Evolutionary conservation across 306 rosid genomes (phyloP).

Genomic region (Begonia peltatifolia): DNA sequence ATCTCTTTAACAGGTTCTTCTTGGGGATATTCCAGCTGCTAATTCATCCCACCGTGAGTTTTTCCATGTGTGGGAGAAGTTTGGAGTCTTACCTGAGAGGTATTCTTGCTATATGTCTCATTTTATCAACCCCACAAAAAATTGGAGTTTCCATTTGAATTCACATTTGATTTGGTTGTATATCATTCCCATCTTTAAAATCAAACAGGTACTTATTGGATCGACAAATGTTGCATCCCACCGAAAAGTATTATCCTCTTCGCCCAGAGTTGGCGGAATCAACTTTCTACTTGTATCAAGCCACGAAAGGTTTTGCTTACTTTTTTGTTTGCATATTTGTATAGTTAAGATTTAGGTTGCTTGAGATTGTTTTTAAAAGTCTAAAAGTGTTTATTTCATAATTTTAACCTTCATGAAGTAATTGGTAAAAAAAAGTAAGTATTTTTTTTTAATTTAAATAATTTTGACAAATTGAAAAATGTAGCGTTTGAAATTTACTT

Average conservation of each 20-base stretch:
- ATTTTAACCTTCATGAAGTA: not conserved
- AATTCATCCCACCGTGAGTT: slow-evolving; percentile 91
- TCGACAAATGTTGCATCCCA: slow-evolving; percentile 88
- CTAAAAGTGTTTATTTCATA: not conserved
- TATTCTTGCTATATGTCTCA: slow-evolving; percentile 4
- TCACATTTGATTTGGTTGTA: too few species aligned
- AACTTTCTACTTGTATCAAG: slow-evolving; percentile 91
- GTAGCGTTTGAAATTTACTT: too few species aligned
- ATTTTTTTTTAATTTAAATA: too few species aligned
- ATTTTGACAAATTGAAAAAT: too few species aligned
- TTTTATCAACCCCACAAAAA: too few species aligned
- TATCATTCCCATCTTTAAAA: slow-evolving; percentile 2
- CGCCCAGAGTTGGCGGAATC: slow-evolving; percentile 99
- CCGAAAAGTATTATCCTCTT: slow-evolving; percentile 87
- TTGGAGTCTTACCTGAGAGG: slow-evolving; percentile 94
- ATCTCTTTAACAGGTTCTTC: slow-evolving; percentile 55
- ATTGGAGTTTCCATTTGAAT: too few species aligned
- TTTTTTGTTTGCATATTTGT: not conserved
- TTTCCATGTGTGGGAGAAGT: slow-evolving; percentile 72
- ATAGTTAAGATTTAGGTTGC: not conserved
- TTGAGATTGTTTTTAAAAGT: too few species aligned
- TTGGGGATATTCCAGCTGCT: slow-evolving; percentile 86
- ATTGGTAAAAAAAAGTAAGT: too few species aligned
- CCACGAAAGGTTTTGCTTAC: slow-evolving; percentile 61
- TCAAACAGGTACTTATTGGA: slow-evolving; percentile 82